Evolutionary conservation across 2,329 filamentous ascomycete genomes (phyloP).

Genomic region (Alternaria ventricosa): DNA sequence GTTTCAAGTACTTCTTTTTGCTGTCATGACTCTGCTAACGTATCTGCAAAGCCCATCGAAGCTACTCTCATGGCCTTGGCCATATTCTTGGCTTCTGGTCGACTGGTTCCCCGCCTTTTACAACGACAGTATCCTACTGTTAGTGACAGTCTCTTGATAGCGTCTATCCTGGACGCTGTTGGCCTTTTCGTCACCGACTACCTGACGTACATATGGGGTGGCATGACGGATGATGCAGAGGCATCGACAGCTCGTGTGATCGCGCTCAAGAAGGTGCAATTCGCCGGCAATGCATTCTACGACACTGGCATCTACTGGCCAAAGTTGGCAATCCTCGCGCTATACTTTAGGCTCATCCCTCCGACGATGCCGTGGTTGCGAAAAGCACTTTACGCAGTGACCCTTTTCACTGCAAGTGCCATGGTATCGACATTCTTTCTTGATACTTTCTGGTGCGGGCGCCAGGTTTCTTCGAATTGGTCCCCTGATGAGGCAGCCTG

Average conservation of each 20-base stretch:
- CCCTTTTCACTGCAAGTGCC: slow-evolving; percentile 12
- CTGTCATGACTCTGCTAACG: background rate
- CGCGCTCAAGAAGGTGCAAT: slow-evolving; percentile 29
- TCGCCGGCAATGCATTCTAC: slow-evolving; percentile 27
- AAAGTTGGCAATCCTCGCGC: slow-evolving; percentile 23
- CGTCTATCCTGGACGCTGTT: slow-evolving; percentile 21
- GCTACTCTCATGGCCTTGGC: slow-evolving; percentile 15
- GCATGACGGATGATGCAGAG: slow-evolving; percentile 22
- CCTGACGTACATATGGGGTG: slow-evolving; percentile 27
- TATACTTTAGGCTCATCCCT: slow-evolving; percentile 25
- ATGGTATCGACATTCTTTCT: slow-evolving; percentile 24
- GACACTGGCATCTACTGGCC: slow-evolving; percentile 28
- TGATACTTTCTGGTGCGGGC: slow-evolving; percentile 29
- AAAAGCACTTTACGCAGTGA: slow-evolving; percentile 17
- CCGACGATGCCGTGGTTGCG: slow-evolving; percentile 24
- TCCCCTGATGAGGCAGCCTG: slow-evolving; percentile 22
- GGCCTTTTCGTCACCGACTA: slow-evolving; percentile 27
- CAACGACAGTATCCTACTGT: slow-evolving; percentile 20
- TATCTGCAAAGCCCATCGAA: slow-evolving; percentile 18
- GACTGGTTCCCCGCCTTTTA: slow-evolving; percentile 22
- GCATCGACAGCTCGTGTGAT: slow-evolving; percentile 10
- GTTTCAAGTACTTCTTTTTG: background rate
- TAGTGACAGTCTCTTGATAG: slow-evolving; percentile 26
- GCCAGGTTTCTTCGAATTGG: slow-evolving; percentile 27
- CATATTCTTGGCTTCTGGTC: slow-evolving; percentile 22